Evolutionary conservation across 345 rosid species (phyloP), one percentile per base, ranked within the genome.

Genomic region (Isatis tinctoria): DNA sequence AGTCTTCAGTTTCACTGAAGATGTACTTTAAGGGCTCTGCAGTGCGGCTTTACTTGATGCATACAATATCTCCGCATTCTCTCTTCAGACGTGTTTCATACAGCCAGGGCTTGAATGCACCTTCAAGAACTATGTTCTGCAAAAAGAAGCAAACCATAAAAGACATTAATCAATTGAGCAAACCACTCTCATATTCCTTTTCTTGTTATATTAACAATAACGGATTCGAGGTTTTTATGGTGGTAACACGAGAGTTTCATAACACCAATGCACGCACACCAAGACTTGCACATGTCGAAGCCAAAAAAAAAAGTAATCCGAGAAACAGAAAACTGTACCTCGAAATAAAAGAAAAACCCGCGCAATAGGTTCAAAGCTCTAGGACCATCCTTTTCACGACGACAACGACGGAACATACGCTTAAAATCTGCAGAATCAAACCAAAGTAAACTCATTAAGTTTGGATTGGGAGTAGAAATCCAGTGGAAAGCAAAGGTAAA

Each of bases 331-430:
- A 26, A 70, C 79, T 85, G 13, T 72, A 88, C 98, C 84, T 80
- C 37, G 75, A 90, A 45, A 83, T 90, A 90, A 74, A 67, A 92
- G 87, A 86, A 84, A 73, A 90, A 90, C 47, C 91, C 97, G 8
- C 95, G 98, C 67, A 92, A 76, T 48, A 92, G 81, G 77, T 82
- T 85, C 69, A 90, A 77, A 45, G 62, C 76, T 74, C 78, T 74
- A 36, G 10, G 60, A 27, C 0, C 44, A 72, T 88, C 82, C 61
- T 26, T 70, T 30, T 10, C 8, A 57, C 14, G 12, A 48, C 56
- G 59, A 52, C 12, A 28, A 49, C 30, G 54, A 47, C 17, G 80
- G 35, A 65, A 69, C 73, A 45, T 9, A 43, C 37, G 60, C 57
- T 59, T 67, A 52, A 92, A 80, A 69, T 86, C 98, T 88, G 87